Percentiles rank a stretch among this genome's conserved stretches.
These are phyloP conservation scores for Dacryopinax spathularia DNA, from an alignment of 768 basidiomycete genomes.

Conservation along the genomic window DNA sequence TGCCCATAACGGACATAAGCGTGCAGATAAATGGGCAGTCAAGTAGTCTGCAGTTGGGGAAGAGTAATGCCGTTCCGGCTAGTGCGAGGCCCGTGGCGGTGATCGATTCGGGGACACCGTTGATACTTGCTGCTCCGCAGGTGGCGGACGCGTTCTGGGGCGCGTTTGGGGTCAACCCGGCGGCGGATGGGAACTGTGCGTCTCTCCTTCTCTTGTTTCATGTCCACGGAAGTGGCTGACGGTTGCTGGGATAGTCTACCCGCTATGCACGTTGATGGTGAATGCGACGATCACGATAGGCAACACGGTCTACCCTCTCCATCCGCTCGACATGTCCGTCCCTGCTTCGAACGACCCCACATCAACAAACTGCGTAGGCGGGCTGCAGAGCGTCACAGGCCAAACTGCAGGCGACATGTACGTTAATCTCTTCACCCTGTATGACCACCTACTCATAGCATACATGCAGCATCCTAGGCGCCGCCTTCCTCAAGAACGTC, in stretches of 20 bases:
- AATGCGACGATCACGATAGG: constrained; percentile 59
- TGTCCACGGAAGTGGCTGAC: neutral
- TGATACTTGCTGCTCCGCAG: constrained; percentile 43
- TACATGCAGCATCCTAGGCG: constrained; percentile 51
- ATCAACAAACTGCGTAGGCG: constrained; percentile 14
- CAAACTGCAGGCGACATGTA: constrained; percentile 11
- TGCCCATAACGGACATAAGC: constrained; percentile 40
- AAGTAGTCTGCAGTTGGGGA: constrained; percentile 30
- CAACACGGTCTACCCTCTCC: constrained; percentile 37
- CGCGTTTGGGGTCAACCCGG: constrained; percentile 48
- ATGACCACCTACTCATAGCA: neutral
- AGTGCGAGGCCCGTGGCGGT: constrained; percentile 43
- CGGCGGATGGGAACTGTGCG: constrained; percentile 50
- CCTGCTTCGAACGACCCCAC: constrained; percentile 26
- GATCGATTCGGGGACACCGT: constrained; percentile 57
- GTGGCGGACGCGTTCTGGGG: constrained; percentile 70
- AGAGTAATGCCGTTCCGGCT: constrained; percentile 19
- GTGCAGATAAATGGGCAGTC: constrained; percentile 40
- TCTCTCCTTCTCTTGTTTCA: constrained; percentile 8
- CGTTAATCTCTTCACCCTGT: neutral
- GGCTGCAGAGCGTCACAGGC: constrained; percentile 5
- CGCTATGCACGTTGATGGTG: constrained; percentile 54
- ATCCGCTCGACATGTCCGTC: constrained; percentile 57
- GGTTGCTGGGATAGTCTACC: constrained; percentile 39
- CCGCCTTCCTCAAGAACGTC: constrained; percentile 60